Base-by-base conservation (phyloP, 202 grass and related monocot genomes). In the Brachypodium distachyon region DNA sequence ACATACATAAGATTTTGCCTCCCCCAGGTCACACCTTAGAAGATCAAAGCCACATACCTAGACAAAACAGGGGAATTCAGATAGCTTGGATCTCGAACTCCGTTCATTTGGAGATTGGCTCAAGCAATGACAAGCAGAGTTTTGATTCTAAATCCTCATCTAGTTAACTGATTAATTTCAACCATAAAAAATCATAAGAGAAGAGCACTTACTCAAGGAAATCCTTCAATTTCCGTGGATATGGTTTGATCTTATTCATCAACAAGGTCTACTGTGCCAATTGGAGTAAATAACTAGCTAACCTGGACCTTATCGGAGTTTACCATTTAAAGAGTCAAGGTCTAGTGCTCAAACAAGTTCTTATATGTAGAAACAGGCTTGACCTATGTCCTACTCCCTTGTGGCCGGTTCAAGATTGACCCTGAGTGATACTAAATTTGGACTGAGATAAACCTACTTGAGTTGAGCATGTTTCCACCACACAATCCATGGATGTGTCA, bases 11-110 rank as follows among this genome's bases (percentile, higher is more conserved):
- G 94, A 94, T 67, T 86, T 86, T 73, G 86, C 82, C 55, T 94
- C 85, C 52, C 85, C 85, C 42, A 83, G 50, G 67, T 87, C 94
- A 44, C 86, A 92, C 58, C 94, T 93, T 79, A 97, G 78, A 75
- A 94, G 86, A 92, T 94, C 91, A 84, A 97, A 97, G 53, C 94
- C 94, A 74, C 94, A 97, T 19, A 97, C 94, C 94, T 97, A 78
- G 48, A 78, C 47, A 63, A 74, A 76, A 71, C 25, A 5, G 16
- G 23, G 37, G 29, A 58, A 43, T 62, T 36, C 53, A 62, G 42
- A 72, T 61, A 61, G 40, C 33, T 52, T 60, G 12, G 67, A 62
- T 10, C 44, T 42, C 5, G 42, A 31, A 39, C 7, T 82, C 46
- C 34, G 56, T 25, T 64, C 25, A 32, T 55, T 38, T 40, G 32